Base-by-base conservation (phyloP, 768 basidiomycete species). In the Collybia nuda region DNA sequence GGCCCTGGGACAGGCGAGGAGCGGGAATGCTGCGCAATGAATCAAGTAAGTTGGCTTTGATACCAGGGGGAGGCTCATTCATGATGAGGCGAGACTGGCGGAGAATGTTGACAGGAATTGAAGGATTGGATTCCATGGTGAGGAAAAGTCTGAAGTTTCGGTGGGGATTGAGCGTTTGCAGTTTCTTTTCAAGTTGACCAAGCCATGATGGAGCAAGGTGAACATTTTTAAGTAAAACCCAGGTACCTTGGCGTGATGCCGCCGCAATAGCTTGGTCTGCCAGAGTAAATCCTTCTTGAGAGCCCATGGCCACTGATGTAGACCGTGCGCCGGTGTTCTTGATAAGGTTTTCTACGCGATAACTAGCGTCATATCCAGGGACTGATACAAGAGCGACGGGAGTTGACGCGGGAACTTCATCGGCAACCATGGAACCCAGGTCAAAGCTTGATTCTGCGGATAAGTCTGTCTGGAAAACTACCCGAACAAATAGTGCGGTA, bases 221-320 rank as follows among this genome's bases (percentile, higher is more conserved):
- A 15, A 96, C 93, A 56, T 99, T 99, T 77, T 98, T 98, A 55
- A 98, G 81, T 22, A 99, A 77, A 1, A 99, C 96, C 95, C 95
- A 97, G 26, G 89, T 82, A 9, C 97, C 97, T 68, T 92, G 90
- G 9, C 96, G 84, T 21, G 94, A 90, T 36, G 95, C 97, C 19
- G 85, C 74, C 24, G 90, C 88, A 55, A 99, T 97, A 2, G 96
- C 95, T 70, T 97, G 95, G 61, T 99, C 96, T 9, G 97, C 97
- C 1, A 95, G 78, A 3, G 84, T 83, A 67, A 93, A 96, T n/a
- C 96, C 96, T 76, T 99, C 97, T 56, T 94, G 89, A 1, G 96
- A 97, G 19, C 97, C 97, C 94, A 99, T 97, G 12, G 97, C 97
- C 19, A 99, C 92, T 2, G 93, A 91, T 1, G 87, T 77, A 50